Conservation (phyloP, 768 basidiomycete species). For the Calocera viscosa region DNA sequence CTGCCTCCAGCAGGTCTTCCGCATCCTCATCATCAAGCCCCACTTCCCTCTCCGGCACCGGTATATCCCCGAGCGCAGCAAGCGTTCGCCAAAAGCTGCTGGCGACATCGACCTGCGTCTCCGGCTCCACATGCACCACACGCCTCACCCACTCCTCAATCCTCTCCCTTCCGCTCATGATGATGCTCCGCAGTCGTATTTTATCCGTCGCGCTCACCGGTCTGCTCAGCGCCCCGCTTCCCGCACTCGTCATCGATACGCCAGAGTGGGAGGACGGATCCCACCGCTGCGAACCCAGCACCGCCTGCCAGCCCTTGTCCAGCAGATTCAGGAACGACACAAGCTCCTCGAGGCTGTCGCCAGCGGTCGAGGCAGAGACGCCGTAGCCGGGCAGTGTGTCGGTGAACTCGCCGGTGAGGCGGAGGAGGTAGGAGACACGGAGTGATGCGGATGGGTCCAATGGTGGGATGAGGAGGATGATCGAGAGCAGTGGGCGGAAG, state of each 20-base stretch:
- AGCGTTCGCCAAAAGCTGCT: constrained; percentile 1
- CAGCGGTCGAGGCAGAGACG: constrained; percentile 25
- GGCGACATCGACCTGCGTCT: constrained; percentile 1
- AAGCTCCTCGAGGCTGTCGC: constrained; percentile 37
- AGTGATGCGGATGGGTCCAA: constrained; percentile 55
- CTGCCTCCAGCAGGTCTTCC: not conserved
- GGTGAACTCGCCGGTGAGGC: constrained; percentile 56
- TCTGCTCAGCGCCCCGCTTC: constrained; percentile 19
- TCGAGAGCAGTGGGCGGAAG: constrained; percentile 41
- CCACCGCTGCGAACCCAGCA: constrained; percentile 55
- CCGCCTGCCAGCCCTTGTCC: constrained; percentile 60
- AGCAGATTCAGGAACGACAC: constrained; percentile 60
- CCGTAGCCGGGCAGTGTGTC: constrained; percentile 48
- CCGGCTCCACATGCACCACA: not conserved
- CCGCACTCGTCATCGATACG: constrained; percentile 22
- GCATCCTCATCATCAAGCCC: not conserved
- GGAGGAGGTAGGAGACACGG: constrained; percentile 54
- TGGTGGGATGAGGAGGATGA: constrained; percentile 65
- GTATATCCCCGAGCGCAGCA: not conserved
- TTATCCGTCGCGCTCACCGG: constrained; percentile 55
- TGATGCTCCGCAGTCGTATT: constrained; percentile 53
- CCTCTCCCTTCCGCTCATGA: constrained; percentile 44
- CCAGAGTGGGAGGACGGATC: constrained; percentile 36
- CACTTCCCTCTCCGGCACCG: not conserved
- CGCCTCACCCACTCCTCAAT: constrained; percentile 56